A percentile compares a stretch with the other conserved stretches of the same genome.
Conservation (phyloP, 345 rosid species). For the Lepidium aucheri region DNA sequence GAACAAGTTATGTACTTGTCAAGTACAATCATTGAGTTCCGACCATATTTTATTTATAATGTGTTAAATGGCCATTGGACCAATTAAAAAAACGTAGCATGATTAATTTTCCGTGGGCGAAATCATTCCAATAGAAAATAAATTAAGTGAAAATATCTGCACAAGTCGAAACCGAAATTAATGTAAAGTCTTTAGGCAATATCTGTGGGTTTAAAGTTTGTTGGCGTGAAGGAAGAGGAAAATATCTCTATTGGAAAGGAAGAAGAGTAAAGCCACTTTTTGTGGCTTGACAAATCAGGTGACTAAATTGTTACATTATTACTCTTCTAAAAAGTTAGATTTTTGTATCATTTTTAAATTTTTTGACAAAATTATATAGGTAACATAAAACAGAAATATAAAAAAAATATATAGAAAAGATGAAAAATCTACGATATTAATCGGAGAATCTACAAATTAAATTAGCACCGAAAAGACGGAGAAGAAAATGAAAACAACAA, state of each 20-base stretch:
- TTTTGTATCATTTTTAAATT: no score
- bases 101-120: background rate
- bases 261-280: background rate
- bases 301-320: no score
- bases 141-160: background rate
- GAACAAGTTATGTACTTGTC: background rate
- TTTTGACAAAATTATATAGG: no score
- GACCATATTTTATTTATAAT: background rate
- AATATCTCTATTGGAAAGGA: background rate
- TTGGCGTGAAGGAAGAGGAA: conserved; percentile 15
- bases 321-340: no score
- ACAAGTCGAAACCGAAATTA: background rate
- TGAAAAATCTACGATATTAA: no score
- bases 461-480: no score
- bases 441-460: no score
- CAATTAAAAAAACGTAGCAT: background rate
- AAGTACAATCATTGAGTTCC: background rate
- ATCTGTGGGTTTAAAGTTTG: background rate
- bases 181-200: background rate
- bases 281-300: conserved; percentile 3
- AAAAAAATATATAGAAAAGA: no score
- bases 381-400: no score
- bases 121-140: background rate
- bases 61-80: background rate
- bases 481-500: no score